Evolutionary conservation across 257 asterid genomes (phyloP).

Genomic region (Penstemon eatonii): DNA sequence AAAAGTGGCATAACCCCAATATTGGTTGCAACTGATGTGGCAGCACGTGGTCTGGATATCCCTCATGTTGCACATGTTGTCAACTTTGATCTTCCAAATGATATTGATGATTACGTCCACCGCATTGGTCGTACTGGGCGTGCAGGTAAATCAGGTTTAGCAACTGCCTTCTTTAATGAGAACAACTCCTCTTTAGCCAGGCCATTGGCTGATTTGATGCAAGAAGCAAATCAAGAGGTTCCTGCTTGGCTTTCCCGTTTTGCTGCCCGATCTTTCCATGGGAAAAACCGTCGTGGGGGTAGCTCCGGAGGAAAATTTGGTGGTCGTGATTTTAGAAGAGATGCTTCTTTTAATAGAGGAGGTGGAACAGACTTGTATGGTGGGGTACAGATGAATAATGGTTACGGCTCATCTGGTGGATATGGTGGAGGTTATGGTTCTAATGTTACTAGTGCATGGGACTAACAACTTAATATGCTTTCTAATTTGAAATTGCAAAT

Average conservation of each 20-base stretch:
- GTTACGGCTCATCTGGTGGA: constrained; percentile 43
- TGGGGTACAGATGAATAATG: constrained; percentile 39
- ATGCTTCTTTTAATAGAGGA: constrained; percentile 39
- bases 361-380: constrained; percentile 59
- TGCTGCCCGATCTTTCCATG: constrained; percentile 60
- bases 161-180: constrained; percentile 91
- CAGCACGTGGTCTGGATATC: constrained; percentile 97
- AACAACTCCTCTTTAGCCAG: constrained; percentile 71
- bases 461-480: too few relatives aligned
- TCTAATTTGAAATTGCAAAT: too few relatives aligned
- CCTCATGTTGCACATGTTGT: constrained; percentile 94
- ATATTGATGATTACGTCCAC: constrained; percentile 90
- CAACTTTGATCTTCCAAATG: constrained; percentile 93
- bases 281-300: constrained; percentile 69
- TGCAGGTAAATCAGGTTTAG: constrained; percentile 88
- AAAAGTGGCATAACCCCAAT: constrained; percentile 84
- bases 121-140: constrained; percentile 97
- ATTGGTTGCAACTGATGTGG: constrained; percentile 91
- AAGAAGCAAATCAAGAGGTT: constrained; percentile 92
- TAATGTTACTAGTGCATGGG: constrained; percentile 61
- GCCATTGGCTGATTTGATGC: constrained; percentile 82
- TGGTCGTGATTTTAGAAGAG: constrained; percentile 78
- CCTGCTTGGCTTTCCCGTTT: constrained; percentile 91
- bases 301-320: constrained; percentile 65
- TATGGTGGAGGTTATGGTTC: constrained; percentile 57